phyloP scores from a whole-genome alignment of 345 rosid genomes.

The Gossypioides kirkii region DNA sequence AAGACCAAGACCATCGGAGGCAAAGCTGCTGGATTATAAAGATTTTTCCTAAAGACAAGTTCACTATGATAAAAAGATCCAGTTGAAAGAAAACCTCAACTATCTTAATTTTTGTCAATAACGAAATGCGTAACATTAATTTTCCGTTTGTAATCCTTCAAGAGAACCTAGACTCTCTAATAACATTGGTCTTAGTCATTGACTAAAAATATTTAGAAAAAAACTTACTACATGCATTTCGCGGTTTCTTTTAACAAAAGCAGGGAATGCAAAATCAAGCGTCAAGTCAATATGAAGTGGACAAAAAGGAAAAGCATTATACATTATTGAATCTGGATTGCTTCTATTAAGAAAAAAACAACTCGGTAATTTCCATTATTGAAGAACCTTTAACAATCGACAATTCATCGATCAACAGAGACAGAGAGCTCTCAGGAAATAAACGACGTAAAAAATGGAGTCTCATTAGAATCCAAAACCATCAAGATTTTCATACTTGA shows the following conservation, averaged over 20 bases:
- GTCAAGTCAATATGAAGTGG: neutral
- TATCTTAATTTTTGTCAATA: neutral
- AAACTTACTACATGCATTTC: neutral
- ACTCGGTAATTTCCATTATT: neutral
- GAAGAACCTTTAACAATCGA: neutral
- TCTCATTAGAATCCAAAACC: neutral
- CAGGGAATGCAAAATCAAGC: neutral
- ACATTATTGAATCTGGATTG: neutral
- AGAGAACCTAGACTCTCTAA: neutral
- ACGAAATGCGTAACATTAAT: neutral
- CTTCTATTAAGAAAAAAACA: neutral
- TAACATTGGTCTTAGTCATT: neutral
- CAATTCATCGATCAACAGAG: neutral
- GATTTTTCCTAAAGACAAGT: neutral
- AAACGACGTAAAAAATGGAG: neutral
- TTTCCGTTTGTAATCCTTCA: neutral
- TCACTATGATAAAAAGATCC: neutral
- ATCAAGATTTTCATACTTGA: neutral
- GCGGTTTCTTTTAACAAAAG: neutral
- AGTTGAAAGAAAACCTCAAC: neutral
- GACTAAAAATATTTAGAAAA: neutral
- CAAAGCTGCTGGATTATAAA: neutral
- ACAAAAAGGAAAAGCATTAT: constrained; percentile 1
- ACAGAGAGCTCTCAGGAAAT: neutral
- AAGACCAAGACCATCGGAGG: neutral